Evolutionary conservation across 2,329 filamentous ascomycete species (phyloP).

Genomic region (Neospermospora avenae): DNA sequence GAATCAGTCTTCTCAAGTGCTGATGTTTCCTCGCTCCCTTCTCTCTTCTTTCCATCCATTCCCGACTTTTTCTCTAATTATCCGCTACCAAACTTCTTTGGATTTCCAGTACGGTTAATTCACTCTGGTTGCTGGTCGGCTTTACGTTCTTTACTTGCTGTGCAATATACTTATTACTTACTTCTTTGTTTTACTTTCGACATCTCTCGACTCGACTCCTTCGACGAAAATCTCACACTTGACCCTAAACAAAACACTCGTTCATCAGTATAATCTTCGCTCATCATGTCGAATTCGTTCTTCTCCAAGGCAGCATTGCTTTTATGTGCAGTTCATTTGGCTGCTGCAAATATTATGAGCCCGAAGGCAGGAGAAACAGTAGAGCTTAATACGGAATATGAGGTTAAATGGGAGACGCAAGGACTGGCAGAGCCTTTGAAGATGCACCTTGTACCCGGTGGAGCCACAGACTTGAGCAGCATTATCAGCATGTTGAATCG

Average conservation of each 20-base stretch:
- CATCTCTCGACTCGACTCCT: not conserved
- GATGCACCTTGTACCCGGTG: conserved; percentile 1
- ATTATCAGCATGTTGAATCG: conserved; percentile 5
- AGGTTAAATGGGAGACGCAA: not conserved
- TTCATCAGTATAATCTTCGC: conserved; percentile 4
- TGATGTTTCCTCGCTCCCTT: not conserved
- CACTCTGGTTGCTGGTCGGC: conserved; percentile 7
- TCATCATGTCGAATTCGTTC: conserved; percentile 2
- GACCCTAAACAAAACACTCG: not conserved
- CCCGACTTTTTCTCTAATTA: not conserved
- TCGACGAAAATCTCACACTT: not conserved
- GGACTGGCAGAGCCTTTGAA: not conserved
- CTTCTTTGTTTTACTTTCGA: conserved; percentile 6
- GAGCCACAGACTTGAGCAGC: conserved; percentile 3
- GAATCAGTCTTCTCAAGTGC: not conserved
- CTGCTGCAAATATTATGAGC: conserved; percentile 3
- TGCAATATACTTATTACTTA: conserved; percentile 6
- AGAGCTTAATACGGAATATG: not conserved
- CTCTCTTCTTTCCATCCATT: not conserved
- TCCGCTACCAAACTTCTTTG: conserved; percentile 5
- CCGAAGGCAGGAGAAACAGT: conserved; percentile 1
- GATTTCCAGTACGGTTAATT: conserved; percentile 2
- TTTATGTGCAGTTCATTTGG: not conserved
- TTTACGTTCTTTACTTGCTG: conserved; percentile 11
- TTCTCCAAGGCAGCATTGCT: conserved; percentile 3